Percentiles rank a stretch among this genome's conserved stretches.
Evolutionary conservation across 345 rosid genomes (phyloP).

Genomic region (Salix arbutifolia): DNA sequence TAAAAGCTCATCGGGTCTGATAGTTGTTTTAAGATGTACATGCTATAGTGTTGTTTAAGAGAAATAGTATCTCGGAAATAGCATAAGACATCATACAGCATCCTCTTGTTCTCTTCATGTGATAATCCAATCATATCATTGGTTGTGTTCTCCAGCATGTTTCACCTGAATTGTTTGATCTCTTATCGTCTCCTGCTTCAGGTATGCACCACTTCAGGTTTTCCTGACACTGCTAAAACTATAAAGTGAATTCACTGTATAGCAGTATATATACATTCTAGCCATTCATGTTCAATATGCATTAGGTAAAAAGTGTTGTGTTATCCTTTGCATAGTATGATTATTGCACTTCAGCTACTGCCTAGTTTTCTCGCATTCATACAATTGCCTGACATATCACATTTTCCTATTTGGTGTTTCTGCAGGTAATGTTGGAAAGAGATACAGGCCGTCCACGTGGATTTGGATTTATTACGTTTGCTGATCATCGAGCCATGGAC

Average conservation of each 20-base stretch:
- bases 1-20: background rate
- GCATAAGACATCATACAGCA: too few relatives aligned
- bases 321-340: slow-evolving; percentile 6
- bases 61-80: background rate
- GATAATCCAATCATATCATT: background rate
- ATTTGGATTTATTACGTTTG: slow-evolving; percentile 88
- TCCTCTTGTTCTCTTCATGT: background rate
- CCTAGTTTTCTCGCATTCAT: slow-evolving; percentile 17
- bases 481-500: slow-evolving; percentile 94
- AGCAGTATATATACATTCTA: background rate
- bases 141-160: background rate
- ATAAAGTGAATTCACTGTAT: background rate
- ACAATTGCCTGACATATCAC: slow-evolving; percentile 26
- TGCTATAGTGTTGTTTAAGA: background rate
- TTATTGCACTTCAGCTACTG: slow-evolving; percentile 12
- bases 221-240: background rate
- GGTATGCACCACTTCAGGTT: background rate
- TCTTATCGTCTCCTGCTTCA: background rate
- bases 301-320: background rate
- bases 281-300: background rate
- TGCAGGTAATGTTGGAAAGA: slow-evolving; percentile 94
- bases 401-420: slow-evolving; percentile 15
- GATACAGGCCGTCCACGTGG: slow-evolving; percentile 95
- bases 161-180: background rate
- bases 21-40: background rate